Evolutionary conservation across 176 grass and related monocot genomes (phyloP).

Genomic region (Avena insularis): DNA sequence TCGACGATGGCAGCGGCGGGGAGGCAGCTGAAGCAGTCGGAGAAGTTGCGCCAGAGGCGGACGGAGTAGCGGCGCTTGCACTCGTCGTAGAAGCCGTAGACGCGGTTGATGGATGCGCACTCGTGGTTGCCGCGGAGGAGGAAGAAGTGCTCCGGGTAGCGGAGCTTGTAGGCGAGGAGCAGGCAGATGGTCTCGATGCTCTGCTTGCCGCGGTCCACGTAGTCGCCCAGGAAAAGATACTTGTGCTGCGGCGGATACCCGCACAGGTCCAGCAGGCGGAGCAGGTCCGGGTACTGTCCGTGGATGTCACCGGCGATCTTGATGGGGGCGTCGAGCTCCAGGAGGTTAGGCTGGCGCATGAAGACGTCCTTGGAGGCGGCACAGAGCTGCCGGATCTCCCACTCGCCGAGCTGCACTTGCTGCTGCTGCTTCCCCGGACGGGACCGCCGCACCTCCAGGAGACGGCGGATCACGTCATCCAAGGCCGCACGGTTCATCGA

Average conservation of each 20-base stretch:
- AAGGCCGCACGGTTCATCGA: conserved; percentile 32
- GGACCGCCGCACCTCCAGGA: conserved; percentile 42
- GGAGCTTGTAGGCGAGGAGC: conserved; percentile 63
- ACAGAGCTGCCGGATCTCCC: conserved; percentile 72
- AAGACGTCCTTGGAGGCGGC: conserved; percentile 54
- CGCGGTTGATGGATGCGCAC: conserved; percentile 65
- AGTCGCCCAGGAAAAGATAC: conserved; percentile 77
- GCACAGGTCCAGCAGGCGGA: conserved; percentile 48
- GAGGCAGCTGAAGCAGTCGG: conserved; percentile 74
- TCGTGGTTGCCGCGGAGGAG: conserved; percentile 69
- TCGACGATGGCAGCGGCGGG: conserved; percentile 63
- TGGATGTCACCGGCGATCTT: conserved; percentile 75
- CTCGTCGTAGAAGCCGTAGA: conserved; percentile 75
- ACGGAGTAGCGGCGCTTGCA: conserved; percentile 69
- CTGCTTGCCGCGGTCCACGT: conserved; percentile 69
- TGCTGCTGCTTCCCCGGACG: conserved; percentile 9
- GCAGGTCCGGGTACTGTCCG: conserved; percentile 57
- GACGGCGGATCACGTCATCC: conserved; percentile 58
- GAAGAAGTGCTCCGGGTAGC: conserved; percentile 60
- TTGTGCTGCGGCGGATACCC: conserved; percentile 47
- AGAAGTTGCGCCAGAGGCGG: conserved; percentile 59
- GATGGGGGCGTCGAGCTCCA: conserved; percentile 63
- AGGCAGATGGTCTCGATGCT: conserved; percentile 76
- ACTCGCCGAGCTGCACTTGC: conserved; percentile 51
- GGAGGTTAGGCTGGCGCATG: conserved; percentile 67